Base-by-base conservation (phyloP, 306 rosid species). In the Styphnolobium japonicum region DNA sequence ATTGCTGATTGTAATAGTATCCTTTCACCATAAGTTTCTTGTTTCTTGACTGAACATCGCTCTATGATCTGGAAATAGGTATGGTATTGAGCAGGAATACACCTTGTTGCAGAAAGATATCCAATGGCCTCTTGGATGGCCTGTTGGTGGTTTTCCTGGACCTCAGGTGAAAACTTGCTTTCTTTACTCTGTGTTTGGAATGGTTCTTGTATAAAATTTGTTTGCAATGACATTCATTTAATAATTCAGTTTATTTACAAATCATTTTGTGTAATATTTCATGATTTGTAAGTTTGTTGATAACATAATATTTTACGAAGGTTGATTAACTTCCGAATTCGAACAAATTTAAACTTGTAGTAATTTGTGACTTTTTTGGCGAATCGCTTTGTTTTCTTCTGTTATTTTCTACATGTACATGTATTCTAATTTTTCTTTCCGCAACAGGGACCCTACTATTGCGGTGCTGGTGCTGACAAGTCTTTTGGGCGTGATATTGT, bases 91-190 rank as follows among this genome's bases (percentile, higher is more conserved):
- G 85, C 98, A 94, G 40, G 98, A 94, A 86, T 94, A 94, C 86
- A 94, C 94, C 81, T 88, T 94, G 94, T 61, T 94, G 88, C 96
- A 94, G 81, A 94, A 92, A 77, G 90, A 90, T 48, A 75, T 80
- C 39, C 68, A 84, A 2, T 94, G 98, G 98, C 98, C 98, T 11
- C 27, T 92, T 11, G 98, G 98, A 25, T 94, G 98, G 98, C 98
- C 98, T 0, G 0, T 83, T 31, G 97, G 97, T 40, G 98, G 98
- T 62, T 94, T 29, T 55, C 98, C 98, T 11, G 97, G 90, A 1
- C 89, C 98, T 57, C 98, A 94, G 97, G 98, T 94, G 63, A 85
- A 36, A 43, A 63, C 43, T 52, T 1, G 0, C 42, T 71, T 36
- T 14, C 51, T 42, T 21, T 39, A 21, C 36, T 12, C 45, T 39